phyloP scores from a whole-genome alignment of 169 alveolate genomes.

The Plasmodium adleri region DNA sequence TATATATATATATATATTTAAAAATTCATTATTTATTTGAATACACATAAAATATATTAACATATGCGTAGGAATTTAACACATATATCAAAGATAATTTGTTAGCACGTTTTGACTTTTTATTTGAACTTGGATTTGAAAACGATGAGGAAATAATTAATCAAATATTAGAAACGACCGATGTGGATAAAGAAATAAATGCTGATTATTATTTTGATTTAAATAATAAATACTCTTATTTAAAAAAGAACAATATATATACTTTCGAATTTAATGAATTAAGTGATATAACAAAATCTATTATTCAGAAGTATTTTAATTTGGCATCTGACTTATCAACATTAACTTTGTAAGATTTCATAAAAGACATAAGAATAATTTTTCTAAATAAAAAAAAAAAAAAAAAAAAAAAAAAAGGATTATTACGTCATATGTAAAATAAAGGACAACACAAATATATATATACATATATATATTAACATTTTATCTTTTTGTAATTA shows the following conservation, averaged over 20 bases:
- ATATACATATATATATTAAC: background rate
- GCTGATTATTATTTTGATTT: constrained; percentile 29
- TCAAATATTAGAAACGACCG: constrained; percentile 31
- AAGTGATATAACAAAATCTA: constrained; percentile 44
- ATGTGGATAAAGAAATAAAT: constrained; percentile 24
- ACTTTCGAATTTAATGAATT: constrained; percentile 56
- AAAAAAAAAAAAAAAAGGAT: too few species aligned
- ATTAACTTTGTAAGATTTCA: constrained; percentile 55
- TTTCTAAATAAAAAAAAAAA: too few species aligned
- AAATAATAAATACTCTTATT: constrained; percentile 52
- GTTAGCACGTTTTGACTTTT: constrained; percentile 66
- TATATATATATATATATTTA: background rate
- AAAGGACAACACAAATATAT: too few species aligned
- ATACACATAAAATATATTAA: background rate
- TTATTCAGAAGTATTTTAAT: constrained; percentile 57
- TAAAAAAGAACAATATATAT: constrained; percentile 37
- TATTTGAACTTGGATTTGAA: constrained; percentile 63
- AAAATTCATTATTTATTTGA: background rate
- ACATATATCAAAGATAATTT: constrained; percentile 35
- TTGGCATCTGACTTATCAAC: constrained; percentile 74
- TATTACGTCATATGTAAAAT: too few species aligned
- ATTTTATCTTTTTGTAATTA: background rate
- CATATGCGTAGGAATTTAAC: constrained; percentile 43
- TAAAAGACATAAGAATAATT: background rate
- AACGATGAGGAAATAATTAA: constrained; percentile 57